phyloP scores from a whole-genome alignment of 331 rosid species.

The Acacia concinna region DNA sequence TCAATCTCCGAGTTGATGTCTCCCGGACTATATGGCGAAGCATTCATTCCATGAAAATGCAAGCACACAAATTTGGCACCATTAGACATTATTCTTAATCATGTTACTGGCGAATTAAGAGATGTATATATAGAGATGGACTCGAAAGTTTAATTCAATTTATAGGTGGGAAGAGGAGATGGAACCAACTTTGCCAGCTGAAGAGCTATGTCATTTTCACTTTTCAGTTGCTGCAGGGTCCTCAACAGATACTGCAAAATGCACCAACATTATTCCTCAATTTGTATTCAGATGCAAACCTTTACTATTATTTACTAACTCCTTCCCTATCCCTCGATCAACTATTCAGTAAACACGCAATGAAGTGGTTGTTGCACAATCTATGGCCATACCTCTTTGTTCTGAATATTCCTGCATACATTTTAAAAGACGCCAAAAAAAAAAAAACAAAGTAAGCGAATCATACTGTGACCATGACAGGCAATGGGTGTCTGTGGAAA shows the following conservation, averaged over 20 bases:
- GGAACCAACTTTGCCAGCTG: constrained; percentile 49
- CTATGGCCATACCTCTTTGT: constrained; percentile 38
- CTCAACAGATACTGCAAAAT: constrained; percentile 42
- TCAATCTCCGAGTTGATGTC: constrained; percentile 70
- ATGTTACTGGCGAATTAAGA: not conserved
- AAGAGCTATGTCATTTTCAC: constrained; percentile 55
- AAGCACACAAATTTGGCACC: not conserved
- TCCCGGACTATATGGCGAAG: constrained; percentile 52
- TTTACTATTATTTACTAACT: not conserved
- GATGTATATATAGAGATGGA: not conserved
- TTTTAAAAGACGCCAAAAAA: not conserved
- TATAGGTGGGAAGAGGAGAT: not conserved
- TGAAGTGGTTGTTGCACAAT: not conserved
- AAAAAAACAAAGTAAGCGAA: not conserved
- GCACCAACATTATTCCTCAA: not conserved
- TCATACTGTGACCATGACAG: not conserved
- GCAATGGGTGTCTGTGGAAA: not conserved
- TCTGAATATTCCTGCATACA: constrained; percentile 42
- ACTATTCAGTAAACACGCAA: not conserved
- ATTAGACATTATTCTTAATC: not conserved
- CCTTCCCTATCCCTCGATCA: not conserved
- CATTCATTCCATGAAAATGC: not conserved
- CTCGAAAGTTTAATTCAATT: not conserved
- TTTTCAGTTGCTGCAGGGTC: constrained; percentile 49
- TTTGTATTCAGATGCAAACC: not conserved